A percentile compares a stretch with the other conserved stretches of the same genome.
These are phyloP conservation scores for Lathyrus aphaca DNA, from an alignment of 306 rosid species.

Conservation along the genomic window DNA sequence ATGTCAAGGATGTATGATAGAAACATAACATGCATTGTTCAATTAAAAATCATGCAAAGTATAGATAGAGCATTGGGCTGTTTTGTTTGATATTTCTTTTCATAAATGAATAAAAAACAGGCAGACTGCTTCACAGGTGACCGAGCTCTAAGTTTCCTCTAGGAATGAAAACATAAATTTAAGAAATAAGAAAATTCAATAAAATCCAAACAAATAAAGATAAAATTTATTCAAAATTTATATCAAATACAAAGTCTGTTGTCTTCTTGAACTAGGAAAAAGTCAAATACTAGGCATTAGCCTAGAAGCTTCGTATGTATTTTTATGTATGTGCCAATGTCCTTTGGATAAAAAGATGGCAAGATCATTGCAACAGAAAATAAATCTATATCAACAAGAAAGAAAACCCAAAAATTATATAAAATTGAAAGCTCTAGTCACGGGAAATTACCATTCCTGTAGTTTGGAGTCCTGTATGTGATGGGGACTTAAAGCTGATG, in stretches of 20 bases:
- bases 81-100: neutral
- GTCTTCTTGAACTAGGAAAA: conserved; percentile 21
- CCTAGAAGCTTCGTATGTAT: neutral
- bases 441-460: conserved; percentile 72
- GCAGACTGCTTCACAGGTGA: conserved; percentile 2
- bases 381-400: neutral
- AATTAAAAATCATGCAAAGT: neutral
- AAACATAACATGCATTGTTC: conserved; percentile 13
- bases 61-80: neutral
- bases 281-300: conserved; percentile 18
- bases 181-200: neutral
- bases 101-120: neutral
- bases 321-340: neutral
- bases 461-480: conserved; percentile 96
- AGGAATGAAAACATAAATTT: conserved; percentile 9
- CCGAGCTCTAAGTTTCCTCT: neutral
- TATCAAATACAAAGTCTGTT: conserved; percentile 2
- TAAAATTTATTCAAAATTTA: neutral
- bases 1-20: neutral
- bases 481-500: conserved; percentile 87
- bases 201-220: neutral
- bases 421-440: conserved; percentile 21
- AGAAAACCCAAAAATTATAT: conserved; percentile 1
- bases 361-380: conserved; percentile 20
- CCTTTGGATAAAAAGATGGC: conserved; percentile 8